Evolutionary conservation across 768 basidiomycete genomes (phyloP), one percentile per base, ranked within the genome.

Genomic region (Crassisporium funariophilum): DNA sequence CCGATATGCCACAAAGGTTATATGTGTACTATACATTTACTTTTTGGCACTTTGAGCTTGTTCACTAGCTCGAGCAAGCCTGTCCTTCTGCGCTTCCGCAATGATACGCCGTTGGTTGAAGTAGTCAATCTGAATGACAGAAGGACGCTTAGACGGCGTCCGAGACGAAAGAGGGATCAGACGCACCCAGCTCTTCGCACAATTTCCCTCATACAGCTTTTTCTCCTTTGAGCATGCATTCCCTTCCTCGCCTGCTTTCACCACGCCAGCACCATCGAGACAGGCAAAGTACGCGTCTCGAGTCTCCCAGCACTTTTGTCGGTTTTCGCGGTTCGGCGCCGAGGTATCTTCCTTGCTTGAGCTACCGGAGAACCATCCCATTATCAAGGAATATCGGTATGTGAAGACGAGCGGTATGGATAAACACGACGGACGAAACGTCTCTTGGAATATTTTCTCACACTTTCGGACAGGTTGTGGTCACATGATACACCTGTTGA

Each of bases 31-130:
- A n/a, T n/a, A n/a, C 23, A 5, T 12, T 52, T 60, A 66, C 40
- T 60, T 58, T 49, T 56, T 69, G 35, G 66, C 49, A 29, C 65
- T 67, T 42, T 68, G 65, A 11, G 58, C 60, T 49, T 73, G 68
- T 17, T 64, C 63, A 44, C 61, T 65, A 5, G 69, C 71, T 48
- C 73, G 73, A 13, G 78, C 78, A 22, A 90, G 75, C 43, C 85
- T 70, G 31, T 83, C 81, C 58, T 85, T 88, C 66, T 91, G 90
- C 46, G 83, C 81, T 50, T 87, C 88, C 7, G 82, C 87, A 41
- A 94, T 78, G 25, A 91, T 79, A 43, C 94, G 77, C 25, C 93
- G 82, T 63, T 91, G 88, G 71, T 97, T 95, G 61, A 98, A 97
- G 65, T 98, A 95, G 20, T 90, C 89, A 57, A 98, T 86, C 95